Evolutionary conservation across 2,329 filamentous ascomycete genomes (phyloP).

Genomic region (Colletotrichum sp.): DNA sequence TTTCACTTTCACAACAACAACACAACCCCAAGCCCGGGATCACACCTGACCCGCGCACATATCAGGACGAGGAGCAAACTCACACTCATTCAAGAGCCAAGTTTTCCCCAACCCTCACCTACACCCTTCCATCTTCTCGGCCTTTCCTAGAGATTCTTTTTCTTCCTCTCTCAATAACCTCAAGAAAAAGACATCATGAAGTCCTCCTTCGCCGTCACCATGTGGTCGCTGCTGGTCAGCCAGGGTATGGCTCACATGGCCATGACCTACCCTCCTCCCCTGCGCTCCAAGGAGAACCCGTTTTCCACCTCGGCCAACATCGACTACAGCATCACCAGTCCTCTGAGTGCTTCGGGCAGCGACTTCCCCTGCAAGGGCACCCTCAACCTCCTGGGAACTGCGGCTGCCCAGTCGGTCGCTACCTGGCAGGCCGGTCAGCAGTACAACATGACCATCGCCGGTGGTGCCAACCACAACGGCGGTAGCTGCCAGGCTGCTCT

Average conservation of each 20-base stretch:
- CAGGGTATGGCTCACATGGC: slow-evolving; percentile 61
- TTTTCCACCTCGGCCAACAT: slow-evolving; percentile 46
- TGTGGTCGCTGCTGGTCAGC: slow-evolving; percentile 39
- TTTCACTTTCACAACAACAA: background rate
- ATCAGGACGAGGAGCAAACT: slow-evolving; percentile 11
- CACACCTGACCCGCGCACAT: background rate
- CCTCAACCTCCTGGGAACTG: slow-evolving; percentile 51
- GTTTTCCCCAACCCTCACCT: background rate
- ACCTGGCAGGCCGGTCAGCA: slow-evolving; percentile 66
- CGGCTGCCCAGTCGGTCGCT: slow-evolving; percentile 57
- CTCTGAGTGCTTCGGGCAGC: slow-evolving; percentile 62
- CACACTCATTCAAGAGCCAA: slow-evolving; percentile 4
- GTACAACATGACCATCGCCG: slow-evolving; percentile 68
- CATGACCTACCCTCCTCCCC: slow-evolving; percentile 56
- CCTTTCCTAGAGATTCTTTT: background rate
- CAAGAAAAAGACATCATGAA: slow-evolving; percentile 38
- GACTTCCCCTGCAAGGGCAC: slow-evolving; percentile 81
- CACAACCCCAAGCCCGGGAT: background rate
- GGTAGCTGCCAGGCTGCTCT: slow-evolving; percentile 80
- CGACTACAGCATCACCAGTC: slow-evolving; percentile 76
- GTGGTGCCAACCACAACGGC: slow-evolving; percentile 68
- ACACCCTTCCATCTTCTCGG: background rate
- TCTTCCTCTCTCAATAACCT: slow-evolving; percentile 16
- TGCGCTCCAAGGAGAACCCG: slow-evolving; percentile 59
- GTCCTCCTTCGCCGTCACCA: slow-evolving; percentile 30